Conservation (phyloP, 2,329 filamentous ascomycete species). For the Beauveria sp. region DNA sequence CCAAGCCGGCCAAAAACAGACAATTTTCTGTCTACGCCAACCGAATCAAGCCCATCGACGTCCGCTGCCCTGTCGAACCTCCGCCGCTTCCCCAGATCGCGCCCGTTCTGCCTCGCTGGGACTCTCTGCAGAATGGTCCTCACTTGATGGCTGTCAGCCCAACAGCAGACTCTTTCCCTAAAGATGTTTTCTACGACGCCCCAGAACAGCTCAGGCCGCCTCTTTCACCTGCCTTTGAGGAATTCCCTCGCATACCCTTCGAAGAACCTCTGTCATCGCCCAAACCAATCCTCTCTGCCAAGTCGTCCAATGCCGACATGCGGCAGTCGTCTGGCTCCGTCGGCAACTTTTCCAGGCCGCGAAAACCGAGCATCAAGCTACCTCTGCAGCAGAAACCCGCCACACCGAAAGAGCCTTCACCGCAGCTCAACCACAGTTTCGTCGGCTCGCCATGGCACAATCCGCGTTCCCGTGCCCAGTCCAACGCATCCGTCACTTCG, state of each 20-base stretch:
- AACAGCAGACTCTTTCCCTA: slow-evolving; percentile 1
- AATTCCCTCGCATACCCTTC: slow-evolving; percentile 6
- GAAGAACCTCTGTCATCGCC: slow-evolving; percentile 17
- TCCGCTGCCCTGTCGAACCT: not conserved
- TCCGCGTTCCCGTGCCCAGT: slow-evolving; percentile 34
- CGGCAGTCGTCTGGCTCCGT: slow-evolving; percentile 32
- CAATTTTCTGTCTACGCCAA: slow-evolving; percentile 10
- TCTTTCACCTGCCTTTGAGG: not conserved
- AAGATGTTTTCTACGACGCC: slow-evolving; percentile 3
- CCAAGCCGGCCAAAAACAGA: slow-evolving; percentile 3
- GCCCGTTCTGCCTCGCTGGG: slow-evolving; percentile 38
- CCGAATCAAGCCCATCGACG: slow-evolving; percentile 9
- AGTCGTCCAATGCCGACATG: slow-evolving; percentile 26
- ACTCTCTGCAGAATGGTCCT: slow-evolving; percentile 24
- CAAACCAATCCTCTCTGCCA: slow-evolving; percentile 21
- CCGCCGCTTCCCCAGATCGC: slow-evolving; percentile 17
- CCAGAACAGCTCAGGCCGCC: not conserved
- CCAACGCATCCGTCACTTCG: slow-evolving; percentile 40
- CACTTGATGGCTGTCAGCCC: slow-evolving; percentile 7
- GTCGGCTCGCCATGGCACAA: slow-evolving; percentile 29
- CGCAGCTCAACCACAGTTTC: slow-evolving; percentile 12
- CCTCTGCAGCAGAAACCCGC: slow-evolving; percentile 13
- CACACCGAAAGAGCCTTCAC: not conserved
- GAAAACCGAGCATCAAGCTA: slow-evolving; percentile 45
- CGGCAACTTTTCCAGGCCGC: slow-evolving; percentile 53